These are phyloP conservation scores for Polygonum aviculare DNA, from an alignment of 148 eudicot species.

Conservation along the genomic window DNA sequence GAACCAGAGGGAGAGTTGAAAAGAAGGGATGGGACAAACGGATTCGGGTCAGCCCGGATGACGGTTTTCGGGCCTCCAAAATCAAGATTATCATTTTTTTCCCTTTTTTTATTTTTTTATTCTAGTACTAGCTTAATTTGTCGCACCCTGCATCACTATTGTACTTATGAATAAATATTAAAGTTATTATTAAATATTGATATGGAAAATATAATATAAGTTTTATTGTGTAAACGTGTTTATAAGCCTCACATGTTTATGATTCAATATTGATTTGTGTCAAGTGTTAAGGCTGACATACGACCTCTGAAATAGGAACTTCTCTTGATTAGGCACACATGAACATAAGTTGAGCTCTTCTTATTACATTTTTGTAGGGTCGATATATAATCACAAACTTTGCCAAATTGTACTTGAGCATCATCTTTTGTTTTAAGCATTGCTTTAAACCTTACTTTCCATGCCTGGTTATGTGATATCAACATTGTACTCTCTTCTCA, in stretches of 20 bases:
- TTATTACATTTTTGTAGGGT: background rate
- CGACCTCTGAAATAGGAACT: background rate
- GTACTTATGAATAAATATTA: too few relatives aligned
- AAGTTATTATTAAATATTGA: too few relatives aligned
- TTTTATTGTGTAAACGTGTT: too few relatives aligned
- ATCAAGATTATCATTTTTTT: background rate
- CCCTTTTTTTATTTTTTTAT: too few relatives aligned
- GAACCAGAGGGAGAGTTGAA: constrained; percentile 3
- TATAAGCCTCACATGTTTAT: too few relatives aligned
- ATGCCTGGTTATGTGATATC: background rate
- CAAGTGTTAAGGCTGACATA: too few relatives aligned
- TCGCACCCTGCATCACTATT: too few relatives aligned
- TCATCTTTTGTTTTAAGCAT: background rate
- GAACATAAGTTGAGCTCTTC: background rate
- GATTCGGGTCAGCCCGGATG: background rate
- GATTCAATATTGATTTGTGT: too few relatives aligned
- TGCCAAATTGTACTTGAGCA: background rate
- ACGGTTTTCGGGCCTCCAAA: background rate
- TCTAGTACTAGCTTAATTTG: too few relatives aligned
- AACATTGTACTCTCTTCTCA: background rate
- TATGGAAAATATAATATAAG: too few relatives aligned
- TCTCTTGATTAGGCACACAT: background rate
- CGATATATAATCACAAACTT: background rate
- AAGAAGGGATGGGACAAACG: background rate
- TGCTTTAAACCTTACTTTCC: background rate